These are phyloP conservation scores for Aspergillus terreus DNA, from an alignment of 2,329 filamentous ascomycete genomes.

Conservation along the genomic window DNA sequence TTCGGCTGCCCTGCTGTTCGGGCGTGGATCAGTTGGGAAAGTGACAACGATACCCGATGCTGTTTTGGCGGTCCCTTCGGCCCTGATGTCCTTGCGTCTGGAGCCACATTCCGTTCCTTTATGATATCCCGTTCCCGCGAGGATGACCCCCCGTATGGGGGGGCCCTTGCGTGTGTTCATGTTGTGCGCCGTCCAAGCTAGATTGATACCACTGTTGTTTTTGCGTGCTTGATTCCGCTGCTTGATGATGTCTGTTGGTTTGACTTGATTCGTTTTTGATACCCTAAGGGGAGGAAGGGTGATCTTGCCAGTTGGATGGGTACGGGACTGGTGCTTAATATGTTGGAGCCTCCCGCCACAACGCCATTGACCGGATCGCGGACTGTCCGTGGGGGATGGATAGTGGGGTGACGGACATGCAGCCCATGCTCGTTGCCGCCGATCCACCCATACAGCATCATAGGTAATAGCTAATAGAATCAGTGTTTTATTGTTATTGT, in stretches of 20 bases:
- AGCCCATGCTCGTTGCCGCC: conserved; percentile 11
- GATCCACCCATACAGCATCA: conserved; percentile 25
- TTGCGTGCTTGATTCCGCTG: conserved; percentile 22
- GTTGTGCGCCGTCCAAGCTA: conserved; percentile 27
- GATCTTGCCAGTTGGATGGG: conserved; percentile 18
- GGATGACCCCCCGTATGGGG: conserved; percentile 15
- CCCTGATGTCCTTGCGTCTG: conserved; percentile 16
- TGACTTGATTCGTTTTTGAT: conserved; percentile 29
- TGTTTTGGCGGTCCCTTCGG: conserved; percentile 25
- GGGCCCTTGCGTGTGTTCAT: conserved; percentile 19
- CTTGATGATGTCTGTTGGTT: conserved; percentile 16
- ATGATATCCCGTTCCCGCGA: conserved; percentile 32
- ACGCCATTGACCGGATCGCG: conserved; percentile 24
- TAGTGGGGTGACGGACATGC: conserved; percentile 16
- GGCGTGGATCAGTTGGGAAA: conserved; percentile 11
- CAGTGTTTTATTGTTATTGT: conserved; percentile 15
- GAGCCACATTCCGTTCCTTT: conserved; percentile 29
- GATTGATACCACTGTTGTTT: conserved; percentile 37
- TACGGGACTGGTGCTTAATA: conserved; percentile 13
- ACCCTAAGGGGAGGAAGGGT: conserved; percentile 29
- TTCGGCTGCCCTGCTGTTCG: conserved; percentile 9
- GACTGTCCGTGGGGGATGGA: conserved; percentile 9
- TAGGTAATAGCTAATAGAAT: conserved; percentile 40
- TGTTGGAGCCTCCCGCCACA: conserved; percentile 14
- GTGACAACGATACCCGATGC: conserved; percentile 31